phyloP scores from a whole-genome alignment of 2,329 filamentous ascomycete genomes.

The Neopestalotiopsis clavispora region DNA sequence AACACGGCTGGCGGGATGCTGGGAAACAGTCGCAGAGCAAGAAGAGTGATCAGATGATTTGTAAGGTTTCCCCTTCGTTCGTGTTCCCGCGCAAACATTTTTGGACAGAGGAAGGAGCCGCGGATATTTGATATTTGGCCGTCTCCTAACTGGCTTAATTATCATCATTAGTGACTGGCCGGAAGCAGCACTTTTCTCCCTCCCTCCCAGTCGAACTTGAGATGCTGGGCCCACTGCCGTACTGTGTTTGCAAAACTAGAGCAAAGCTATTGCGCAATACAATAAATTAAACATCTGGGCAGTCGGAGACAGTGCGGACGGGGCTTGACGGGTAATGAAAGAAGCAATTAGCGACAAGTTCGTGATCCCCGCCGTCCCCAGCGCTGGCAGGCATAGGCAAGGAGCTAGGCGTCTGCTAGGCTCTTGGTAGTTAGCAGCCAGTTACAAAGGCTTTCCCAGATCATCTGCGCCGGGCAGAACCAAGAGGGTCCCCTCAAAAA shows the following conservation, averaged over 20 bases:
- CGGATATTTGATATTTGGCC: neutral
- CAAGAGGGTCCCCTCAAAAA: constrained; percentile 3
- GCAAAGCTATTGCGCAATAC: constrained; percentile 6
- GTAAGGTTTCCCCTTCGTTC: neutral
- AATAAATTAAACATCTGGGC: neutral
- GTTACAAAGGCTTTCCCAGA: constrained; percentile 5
- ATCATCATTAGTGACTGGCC: neutral
- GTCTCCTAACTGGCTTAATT: neutral
- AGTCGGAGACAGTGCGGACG: constrained; percentile 8
- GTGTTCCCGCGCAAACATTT: neutral
- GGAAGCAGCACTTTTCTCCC: neutral
- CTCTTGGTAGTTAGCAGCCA: neutral
- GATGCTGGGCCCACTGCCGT: neutral
- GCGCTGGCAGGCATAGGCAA: neutral
- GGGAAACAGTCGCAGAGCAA: neutral
- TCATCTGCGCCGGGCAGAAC: constrained; percentile 8
- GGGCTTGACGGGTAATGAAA: constrained; percentile 2
- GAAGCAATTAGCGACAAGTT: constrained; percentile 5
- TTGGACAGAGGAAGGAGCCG: neutral
- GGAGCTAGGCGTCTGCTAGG: neutral
- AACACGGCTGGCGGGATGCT: neutral
- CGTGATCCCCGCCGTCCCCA: constrained; percentile 1
- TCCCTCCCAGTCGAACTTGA: neutral
- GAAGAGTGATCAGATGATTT: neutral
- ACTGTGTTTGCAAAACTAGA: neutral